Percentiles rank a stretch among this genome's conserved stretches.
These are phyloP conservation scores for Inonotus hispidus DNA, from an alignment of 1,284 basidiomycete genomes.

Conservation along the genomic window DNA sequence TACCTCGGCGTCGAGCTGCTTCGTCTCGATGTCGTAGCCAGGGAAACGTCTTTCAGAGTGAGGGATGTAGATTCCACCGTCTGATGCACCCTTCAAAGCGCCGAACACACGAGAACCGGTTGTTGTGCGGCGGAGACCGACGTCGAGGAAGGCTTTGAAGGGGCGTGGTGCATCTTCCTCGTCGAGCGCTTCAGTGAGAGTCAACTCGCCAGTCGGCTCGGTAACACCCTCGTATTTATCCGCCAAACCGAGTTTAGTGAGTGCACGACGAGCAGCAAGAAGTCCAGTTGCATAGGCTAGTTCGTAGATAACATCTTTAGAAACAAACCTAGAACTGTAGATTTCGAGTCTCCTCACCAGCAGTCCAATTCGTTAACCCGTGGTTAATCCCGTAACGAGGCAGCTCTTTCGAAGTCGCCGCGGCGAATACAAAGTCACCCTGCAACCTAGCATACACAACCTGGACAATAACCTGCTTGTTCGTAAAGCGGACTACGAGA, in stretches of 20 bases:
- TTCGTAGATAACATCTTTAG: background rate
- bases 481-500: slow-evolving; percentile 96
- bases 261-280: slow-evolving; percentile 89
- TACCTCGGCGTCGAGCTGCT: slow-evolving; percentile 91
- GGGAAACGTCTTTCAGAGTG: slow-evolving; percentile 99
- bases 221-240: slow-evolving; percentile 98
- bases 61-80: slow-evolving; percentile 97
- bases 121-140: slow-evolving; percentile 96
- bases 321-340: background rate
- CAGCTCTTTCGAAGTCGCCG: slow-evolving; percentile 89
- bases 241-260: slow-evolving; percentile 93
- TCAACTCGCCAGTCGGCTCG: slow-evolving; percentile 88
- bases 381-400: slow-evolving; percentile 97
- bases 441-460: slow-evolving; percentile 96
- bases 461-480: slow-evolving; percentile 89
- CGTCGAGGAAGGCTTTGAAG: slow-evolving; percentile 99
- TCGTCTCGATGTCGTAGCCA: slow-evolving; percentile 92
- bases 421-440: slow-evolving; percentile 90
- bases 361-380: slow-evolving; percentile 98
- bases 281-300: slow-evolving; percentile 97
- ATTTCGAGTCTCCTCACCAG: slow-evolving; percentile 46
- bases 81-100: slow-evolving; percentile 98
- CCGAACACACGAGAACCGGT: slow-evolving; percentile 98
- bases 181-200: slow-evolving; percentile 78
- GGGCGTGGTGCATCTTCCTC: slow-evolving; percentile 95